A percentile compares a stretch with the other conserved stretches of the same genome.
These are phyloP conservation scores for Scedosporium boydii DNA, from an alignment of 2,329 filamentous ascomycete genomes.

Conservation along the genomic window DNA sequence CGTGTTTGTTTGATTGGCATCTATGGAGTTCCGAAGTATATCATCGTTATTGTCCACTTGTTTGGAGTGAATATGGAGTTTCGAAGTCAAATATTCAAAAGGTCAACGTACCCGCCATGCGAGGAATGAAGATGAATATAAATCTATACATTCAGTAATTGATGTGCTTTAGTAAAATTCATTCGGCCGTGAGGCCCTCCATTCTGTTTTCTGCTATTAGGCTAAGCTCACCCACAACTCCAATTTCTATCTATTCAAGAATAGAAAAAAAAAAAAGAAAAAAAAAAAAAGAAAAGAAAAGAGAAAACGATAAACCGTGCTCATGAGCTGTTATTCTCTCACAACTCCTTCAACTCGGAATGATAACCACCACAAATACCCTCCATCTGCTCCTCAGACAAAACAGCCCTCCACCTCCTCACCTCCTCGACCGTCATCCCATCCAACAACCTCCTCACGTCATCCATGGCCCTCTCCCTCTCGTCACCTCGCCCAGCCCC, in stretches of 20 bases:
- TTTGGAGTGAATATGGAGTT: background rate
- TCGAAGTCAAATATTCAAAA: background rate
- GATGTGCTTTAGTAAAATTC: background rate
- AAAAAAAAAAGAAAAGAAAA: background rate
- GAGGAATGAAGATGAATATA: background rate
- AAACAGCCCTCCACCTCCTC: conserved; percentile 14
- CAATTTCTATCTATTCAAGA: background rate
- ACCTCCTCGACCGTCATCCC: conserved; percentile 32
- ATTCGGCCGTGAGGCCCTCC: background rate
- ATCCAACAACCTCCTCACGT: background rate
- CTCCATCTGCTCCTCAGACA: conserved; percentile 12
- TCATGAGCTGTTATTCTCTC: background rate
- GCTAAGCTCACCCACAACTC: background rate
- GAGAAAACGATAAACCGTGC: too few relatives aligned
- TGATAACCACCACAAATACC: conserved; percentile 10
- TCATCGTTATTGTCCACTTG: background rate
- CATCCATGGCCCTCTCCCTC: background rate
- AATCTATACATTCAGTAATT: too few relatives aligned
- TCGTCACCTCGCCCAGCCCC: background rate
- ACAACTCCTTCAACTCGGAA: background rate
- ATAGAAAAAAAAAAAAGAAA: background rate
- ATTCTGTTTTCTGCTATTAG: background rate
- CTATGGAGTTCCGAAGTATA: background rate
- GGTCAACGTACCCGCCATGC: background rate
- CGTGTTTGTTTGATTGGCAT: background rate